These are phyloP conservation scores for Pascua sp. DNA, from an alignment of 1,284 basidiomycete species.

Conservation along the genomic window DNA sequence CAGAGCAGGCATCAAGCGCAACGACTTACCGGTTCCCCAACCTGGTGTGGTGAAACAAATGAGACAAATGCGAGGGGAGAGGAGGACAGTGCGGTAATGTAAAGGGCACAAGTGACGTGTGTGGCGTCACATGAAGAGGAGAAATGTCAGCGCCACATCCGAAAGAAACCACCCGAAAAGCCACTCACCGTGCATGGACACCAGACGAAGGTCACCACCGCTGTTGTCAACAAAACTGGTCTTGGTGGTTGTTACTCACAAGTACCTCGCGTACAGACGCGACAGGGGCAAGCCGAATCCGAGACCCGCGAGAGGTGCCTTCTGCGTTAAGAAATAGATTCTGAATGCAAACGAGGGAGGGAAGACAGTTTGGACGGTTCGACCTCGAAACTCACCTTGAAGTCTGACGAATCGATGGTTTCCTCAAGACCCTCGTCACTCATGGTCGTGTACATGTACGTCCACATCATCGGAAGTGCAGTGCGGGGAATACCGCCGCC, in stretches of 20 bases:
- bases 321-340: constrained; percentile 32
- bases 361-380: background rate
- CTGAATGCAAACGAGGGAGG: background rate
- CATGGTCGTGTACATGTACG: constrained; percentile 96
- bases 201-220: constrained; percentile 91
- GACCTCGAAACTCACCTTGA: constrained; percentile 58
- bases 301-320: constrained; percentile 96
- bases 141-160: too few species aligned
- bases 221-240: too few species aligned
- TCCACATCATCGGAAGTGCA: constrained; percentile 95
- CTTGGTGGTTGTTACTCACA: background rate
- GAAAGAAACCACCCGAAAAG: too few species aligned
- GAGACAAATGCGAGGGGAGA: too few species aligned
- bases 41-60: too few species aligned
- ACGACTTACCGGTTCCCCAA: too few species aligned
- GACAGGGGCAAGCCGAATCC: constrained; percentile 84
- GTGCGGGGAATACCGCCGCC: constrained; percentile 93
- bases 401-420: constrained; percentile 84
- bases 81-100: too few species aligned
- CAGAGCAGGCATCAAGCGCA: background rate
- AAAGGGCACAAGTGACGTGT: too few species aligned
- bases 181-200: constrained; percentile 82
- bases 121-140: too few species aligned
- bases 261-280: constrained; percentile 62
- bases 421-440: constrained; percentile 80